A percentile compares a stretch with the other conserved stretches of the same genome.
Evolutionary conservation across 2,329 filamentous ascomycete genomes (phyloP).

Genomic region (Phialemoniopsis sp.): DNA sequence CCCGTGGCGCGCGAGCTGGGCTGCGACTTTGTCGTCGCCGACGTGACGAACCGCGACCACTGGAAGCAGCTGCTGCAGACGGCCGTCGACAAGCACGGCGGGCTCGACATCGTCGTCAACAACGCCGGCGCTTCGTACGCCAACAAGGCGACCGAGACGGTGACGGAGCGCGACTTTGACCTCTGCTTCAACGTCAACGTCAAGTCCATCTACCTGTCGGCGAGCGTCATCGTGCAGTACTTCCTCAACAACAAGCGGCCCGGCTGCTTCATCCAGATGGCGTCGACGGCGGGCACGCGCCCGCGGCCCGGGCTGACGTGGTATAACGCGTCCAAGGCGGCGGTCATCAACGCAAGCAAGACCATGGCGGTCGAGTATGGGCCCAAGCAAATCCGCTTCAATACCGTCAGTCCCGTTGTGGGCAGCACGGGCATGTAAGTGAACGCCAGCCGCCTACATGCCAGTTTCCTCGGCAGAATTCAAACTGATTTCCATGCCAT

Average conservation of each 20-base stretch:
- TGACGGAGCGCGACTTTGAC: not conserved
- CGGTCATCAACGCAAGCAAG: constrained; percentile 49
- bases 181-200: not conserved
- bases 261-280: constrained; percentile 61
- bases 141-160: constrained; percentile 1
- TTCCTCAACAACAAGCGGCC: constrained; percentile 34
- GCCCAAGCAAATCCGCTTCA: constrained; percentile 52
- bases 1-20: constrained; percentile 34
- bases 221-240: no score
- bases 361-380: constrained; percentile 66
- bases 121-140: constrained; percentile 3
- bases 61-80: no score
- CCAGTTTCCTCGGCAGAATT: not conserved
- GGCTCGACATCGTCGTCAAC: constrained; percentile 5
- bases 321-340: constrained; percentile 63
- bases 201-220: no score
- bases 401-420: constrained; percentile 37
- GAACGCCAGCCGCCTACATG: no score
- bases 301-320: constrained; percentile 62
- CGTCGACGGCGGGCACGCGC: constrained; percentile 57
- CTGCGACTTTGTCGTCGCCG: no score
- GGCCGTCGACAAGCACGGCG: not conserved
- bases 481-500: no score
- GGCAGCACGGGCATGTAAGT: constrained; percentile 58
- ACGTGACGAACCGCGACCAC: no score